phyloP scores from a whole-genome alignment of 129 eudicot species.

The Solidago caesia region DNA sequence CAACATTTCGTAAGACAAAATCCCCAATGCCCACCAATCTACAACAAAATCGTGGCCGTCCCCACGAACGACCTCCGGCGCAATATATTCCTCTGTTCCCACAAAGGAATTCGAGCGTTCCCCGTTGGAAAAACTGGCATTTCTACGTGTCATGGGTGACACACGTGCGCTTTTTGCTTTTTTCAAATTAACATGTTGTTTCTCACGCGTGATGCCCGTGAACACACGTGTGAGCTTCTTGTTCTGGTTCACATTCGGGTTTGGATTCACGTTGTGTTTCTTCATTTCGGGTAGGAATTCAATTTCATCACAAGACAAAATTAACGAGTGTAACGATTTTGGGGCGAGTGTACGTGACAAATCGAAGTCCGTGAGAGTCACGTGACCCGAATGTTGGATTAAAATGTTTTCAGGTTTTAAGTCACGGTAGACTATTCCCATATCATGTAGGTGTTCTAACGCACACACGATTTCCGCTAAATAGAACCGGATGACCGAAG shows the following conservation, averaged over 20 bases:
- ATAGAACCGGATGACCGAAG: conserved; percentile 66
- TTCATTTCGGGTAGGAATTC: not conserved
- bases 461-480: conserved; percentile 71
- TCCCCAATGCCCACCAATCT: conserved; percentile 95
- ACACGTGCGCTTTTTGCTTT: conserved; percentile 72
- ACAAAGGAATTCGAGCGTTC: conserved; percentile 82
- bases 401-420: conserved; percentile 82
- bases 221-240: conserved; percentile 31
- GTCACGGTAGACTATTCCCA: conserved; percentile 79
- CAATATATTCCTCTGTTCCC: conserved; percentile 89
- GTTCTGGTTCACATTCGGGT: not conserved
- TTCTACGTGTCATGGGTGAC: conserved; percentile 49
- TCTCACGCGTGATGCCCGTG: not conserved
- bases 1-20: conserved; percentile 81
- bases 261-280: not conserved
- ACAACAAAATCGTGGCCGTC: conserved; percentile 87
- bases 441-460: conserved; percentile 57
- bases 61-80: conserved; percentile 82
- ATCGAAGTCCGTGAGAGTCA: conserved; percentile 87
- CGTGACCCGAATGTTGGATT: conserved; percentile 75
- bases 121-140: conserved; percentile 34
- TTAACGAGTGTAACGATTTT: conserved; percentile 20
- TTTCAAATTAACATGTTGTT: conserved; percentile 22
- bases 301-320: conserved; percentile 9
- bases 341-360: conserved; percentile 50